Evolutionary conservation across 169 alveolate species (phyloP).

Genomic region (Babesia bovis): DNA sequence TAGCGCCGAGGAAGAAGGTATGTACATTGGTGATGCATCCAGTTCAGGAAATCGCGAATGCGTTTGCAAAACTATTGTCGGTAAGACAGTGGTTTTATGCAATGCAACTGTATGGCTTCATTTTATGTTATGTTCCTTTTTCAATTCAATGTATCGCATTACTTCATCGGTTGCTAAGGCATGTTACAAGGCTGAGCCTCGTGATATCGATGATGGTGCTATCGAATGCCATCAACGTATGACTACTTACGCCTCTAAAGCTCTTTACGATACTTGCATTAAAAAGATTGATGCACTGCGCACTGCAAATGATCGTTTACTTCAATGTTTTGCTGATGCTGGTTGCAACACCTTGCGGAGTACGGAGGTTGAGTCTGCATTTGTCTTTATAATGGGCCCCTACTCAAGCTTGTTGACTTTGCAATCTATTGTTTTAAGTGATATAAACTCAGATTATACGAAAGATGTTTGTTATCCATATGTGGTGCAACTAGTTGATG

Average conservation of each 20-base stretch:
- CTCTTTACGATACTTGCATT: background rate
- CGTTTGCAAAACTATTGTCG: conserved; percentile 2
- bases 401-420: background rate
- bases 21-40: background rate
- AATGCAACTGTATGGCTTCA: conserved; percentile 26
- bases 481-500: conserved; percentile 1
- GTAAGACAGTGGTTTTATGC: background rate
- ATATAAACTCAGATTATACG: conserved; percentile 7
- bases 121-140: conserved; percentile 10
- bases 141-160: background rate
- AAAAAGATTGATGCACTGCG: background rate
- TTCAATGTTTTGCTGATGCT: conserved; percentile 21
- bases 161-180: conserved; percentile 17
- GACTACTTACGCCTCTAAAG: conserved; percentile 8
- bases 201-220: conserved; percentile 20
- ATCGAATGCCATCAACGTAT: conserved; percentile 19
- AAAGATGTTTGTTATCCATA: conserved; percentile 6
- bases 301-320: conserved; percentile 1
- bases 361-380: conserved; percentile 6
- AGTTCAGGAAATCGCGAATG: background rate
- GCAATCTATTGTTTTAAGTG: conserved; percentile 7
- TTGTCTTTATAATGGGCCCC: conserved; percentile 19
- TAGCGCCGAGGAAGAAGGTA: background rate
- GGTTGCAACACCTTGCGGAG: background rate
- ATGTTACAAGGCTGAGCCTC: conserved; percentile 18